Conservation (phyloP, 2,329 filamentous ascomycete species). For the Claviceps sp. region DNA sequence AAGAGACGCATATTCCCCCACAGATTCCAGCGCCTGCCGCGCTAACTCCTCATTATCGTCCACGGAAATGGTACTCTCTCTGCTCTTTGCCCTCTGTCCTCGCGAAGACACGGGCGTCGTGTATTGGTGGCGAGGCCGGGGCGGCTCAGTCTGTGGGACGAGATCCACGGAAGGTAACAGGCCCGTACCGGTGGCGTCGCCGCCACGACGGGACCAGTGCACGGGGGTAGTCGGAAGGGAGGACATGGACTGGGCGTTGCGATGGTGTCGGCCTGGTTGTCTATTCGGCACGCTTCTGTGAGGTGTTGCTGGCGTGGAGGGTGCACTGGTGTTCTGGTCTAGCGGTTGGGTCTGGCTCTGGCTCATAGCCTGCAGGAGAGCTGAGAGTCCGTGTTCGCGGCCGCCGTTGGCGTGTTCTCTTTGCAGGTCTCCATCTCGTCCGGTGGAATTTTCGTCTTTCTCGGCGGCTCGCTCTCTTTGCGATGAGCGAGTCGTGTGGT, state of each 20-base stretch:
- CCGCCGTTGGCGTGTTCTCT: neutral
- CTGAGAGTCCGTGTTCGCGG: conserved; percentile 53
- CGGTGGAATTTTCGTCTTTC: neutral
- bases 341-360: conserved; percentile 46
- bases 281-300: conserved; percentile 31
- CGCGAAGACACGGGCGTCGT: conserved; percentile 28
- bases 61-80: conserved; percentile 75
- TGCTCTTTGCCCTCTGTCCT: conserved; percentile 49
- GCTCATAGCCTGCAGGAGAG: conserved; percentile 67
- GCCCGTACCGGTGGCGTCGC: conserved; percentile 20
- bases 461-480: neutral
- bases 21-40: conserved; percentile 38
- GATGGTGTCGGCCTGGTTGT: conserved; percentile 49
- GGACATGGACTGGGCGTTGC: conserved; percentile 71
- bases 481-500: conserved; percentile 31
- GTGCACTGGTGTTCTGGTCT: conserved; percentile 48
- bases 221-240: conserved; percentile 70
- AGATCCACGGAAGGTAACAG: conserved; percentile 51
- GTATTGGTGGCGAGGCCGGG: conserved; percentile 25
- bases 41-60: conserved; percentile 45
- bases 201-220: conserved; percentile 33
- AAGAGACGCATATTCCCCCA: conserved; percentile 31
- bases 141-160: conserved; percentile 44
- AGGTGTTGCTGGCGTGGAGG: conserved; percentile 49
- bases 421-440: conserved; percentile 15